These are phyloP conservation scores for Puccinia novopanici DNA, from an alignment of 1,284 basidiomycete genomes.

Conservation along the genomic window DNA sequence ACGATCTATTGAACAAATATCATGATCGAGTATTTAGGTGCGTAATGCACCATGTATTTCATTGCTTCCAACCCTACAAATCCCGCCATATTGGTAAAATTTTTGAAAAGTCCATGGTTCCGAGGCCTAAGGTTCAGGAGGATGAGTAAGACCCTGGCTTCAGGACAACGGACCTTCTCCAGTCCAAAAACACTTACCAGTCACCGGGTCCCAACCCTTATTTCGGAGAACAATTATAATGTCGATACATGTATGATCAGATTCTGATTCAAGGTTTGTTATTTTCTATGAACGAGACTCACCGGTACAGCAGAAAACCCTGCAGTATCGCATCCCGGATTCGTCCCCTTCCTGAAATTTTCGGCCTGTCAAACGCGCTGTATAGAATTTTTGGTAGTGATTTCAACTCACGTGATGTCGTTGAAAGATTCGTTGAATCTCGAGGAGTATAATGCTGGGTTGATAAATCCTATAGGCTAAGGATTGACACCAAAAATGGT, in stretches of 20 bases:
- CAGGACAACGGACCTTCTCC: background rate
- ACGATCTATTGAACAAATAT: too few species aligned
- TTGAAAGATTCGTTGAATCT: conserved; percentile 61
- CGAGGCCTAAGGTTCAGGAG: conserved; percentile 17
- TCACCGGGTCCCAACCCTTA: conserved; percentile 53
- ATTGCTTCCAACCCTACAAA: too few species aligned
- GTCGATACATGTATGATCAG: background rate
- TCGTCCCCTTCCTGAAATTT: conserved; percentile 60
- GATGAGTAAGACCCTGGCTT: background rate
- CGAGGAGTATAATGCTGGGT: conserved; percentile 65
- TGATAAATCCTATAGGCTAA: conserved; percentile 66
- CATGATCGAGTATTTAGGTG: too few species aligned
- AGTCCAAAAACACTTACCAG: conserved; percentile 33
- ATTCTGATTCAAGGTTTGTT: background rate
- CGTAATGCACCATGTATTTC: too few species aligned
- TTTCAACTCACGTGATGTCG: conserved; percentile 62
- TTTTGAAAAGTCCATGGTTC: conserved; percentile 39
- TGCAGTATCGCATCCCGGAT: conserved; percentile 64
- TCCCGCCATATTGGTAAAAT: conserved; percentile 22
- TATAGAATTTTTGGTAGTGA: background rate
- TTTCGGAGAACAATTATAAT: background rate
- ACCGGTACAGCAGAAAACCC: conserved; percentile 60
- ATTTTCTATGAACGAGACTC: conserved; percentile 6
- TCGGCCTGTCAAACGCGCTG: background rate
- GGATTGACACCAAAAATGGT: background rate